Evolutionary conservation across 768 basidiomycete species (phyloP).

Genomic region (Russula sp.): DNA sequence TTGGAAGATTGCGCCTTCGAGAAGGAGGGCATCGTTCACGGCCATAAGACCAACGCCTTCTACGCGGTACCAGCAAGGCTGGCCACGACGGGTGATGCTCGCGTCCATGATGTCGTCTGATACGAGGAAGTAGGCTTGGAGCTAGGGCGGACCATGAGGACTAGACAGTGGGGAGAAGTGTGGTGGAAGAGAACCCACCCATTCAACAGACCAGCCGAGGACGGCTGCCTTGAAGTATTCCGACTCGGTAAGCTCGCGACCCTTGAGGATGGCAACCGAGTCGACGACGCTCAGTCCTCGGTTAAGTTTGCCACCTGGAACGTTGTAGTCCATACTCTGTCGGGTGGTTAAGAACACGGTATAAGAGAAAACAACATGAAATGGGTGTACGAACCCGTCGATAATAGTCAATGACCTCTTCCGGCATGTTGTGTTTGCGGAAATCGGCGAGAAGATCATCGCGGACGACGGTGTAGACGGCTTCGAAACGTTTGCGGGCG

Average conservation of each 20-base stretch:
- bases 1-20: constrained; percentile 89
- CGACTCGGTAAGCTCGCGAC: constrained; percentile 57
- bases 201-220: constrained; percentile 93
- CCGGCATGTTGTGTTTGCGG: constrained; percentile 75
- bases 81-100: constrained; percentile 88
- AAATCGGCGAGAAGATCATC: constrained; percentile 75
- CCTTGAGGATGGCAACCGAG: constrained; percentile 83
- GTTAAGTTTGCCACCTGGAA: constrained; percentile 95
- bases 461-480: constrained; percentile 65
- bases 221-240: constrained; percentile 89
- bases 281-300: constrained; percentile 96
- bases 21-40: constrained; percentile 96
- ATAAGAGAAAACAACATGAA: constrained; percentile 29
- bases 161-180: neutral
- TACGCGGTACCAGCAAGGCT: constrained; percentile 90
- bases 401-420: constrained; percentile 84
- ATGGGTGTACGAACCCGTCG: constrained; percentile 51
- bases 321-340: constrained; percentile 89
- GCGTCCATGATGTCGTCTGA: constrained; percentile 98
- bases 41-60: constrained; percentile 76
- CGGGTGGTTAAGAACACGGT: constrained; percentile 7
- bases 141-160: constrained; percentile 42
- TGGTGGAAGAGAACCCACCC: constrained; percentile 53
- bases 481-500: constrained; percentile 68
- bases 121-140: constrained; percentile 97